Evolutionary conservation across 768 basidiomycete genomes (phyloP), one percentile per base, ranked within the genome.

Genomic region (Suillus brevipes): DNA sequence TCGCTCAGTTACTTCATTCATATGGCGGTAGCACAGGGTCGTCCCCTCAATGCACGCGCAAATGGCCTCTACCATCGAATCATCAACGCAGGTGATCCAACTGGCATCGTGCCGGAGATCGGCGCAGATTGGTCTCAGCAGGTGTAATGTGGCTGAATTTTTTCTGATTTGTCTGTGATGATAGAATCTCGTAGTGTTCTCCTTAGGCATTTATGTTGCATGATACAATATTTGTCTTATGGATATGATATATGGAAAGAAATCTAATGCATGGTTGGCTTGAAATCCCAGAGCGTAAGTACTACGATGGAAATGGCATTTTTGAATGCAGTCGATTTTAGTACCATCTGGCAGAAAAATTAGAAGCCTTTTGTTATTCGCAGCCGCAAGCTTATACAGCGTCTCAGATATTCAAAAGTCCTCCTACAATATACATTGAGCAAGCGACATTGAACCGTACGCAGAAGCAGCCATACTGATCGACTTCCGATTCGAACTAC

Each of bases 21-120:
- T n/a, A 28, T 60, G 14, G 65, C 67, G 2, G 7, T 59, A 20
- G 61, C 56, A 20, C 57, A 53, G 13, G 65, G 67, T 50, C 65
- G 64, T 25, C 64, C 67, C 23, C 64, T 67, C 10, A 56, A 67
- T 45, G 66, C 55, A 10, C 66, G 66, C 14, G 60, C 60, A 25
- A 50, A 67, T n/a, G 61, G 50, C 28, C 23, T 8, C 14, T 65
- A 62, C 34, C 64, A 40, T 28, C 61, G 66, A 18, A 37, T 65
- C 7, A 8, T 67, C 1, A 34, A 58, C 2, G 55, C 60, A 25
- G 36, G 23, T 4, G 6, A 62, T 36, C 64, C 64, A 13, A 20
- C 58, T 43, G 64, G 64, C 16, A 31, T 65, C n/a, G 58, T 36
- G 18, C 65, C 65, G 3, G 61, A 66, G n/a, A 50, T 67, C 36